Evolutionary conservation across 768 basidiomycete genomes (phyloP).

Genomic region (Paxillus ammoniavirescens): DNA sequence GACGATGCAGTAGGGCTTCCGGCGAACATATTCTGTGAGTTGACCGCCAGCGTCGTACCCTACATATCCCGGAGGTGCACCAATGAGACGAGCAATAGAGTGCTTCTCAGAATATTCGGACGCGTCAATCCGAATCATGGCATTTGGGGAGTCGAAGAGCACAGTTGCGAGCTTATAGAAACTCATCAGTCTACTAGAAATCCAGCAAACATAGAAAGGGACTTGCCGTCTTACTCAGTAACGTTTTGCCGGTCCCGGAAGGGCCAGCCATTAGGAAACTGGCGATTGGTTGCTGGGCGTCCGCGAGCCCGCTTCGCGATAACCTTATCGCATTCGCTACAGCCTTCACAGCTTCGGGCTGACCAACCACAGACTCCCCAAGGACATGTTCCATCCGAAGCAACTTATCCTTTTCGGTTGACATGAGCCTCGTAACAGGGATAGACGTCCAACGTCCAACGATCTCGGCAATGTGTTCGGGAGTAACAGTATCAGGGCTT

Average conservation of each 20-base stretch:
- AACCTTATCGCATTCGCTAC: conserved; percentile 93
- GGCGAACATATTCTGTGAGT: conserved; percentile 88
- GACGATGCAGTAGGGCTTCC: conserved; percentile 86
- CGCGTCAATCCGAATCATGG: conserved; percentile 90
- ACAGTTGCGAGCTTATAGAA: conserved; percentile 71
- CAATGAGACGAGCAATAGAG: conserved; percentile 67
- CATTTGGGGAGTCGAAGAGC: conserved; percentile 88
- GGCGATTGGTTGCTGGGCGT: conserved; percentile 84
- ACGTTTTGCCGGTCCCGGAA: conserved; percentile 87
- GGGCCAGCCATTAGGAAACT: conserved; percentile 93
- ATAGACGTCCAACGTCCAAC: conserved; percentile 93
- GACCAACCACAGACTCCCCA: conserved; percentile 77
- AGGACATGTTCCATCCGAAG: conserved; percentile 85
- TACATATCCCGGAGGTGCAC: conserved; percentile 82
- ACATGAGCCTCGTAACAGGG: conserved; percentile 82
- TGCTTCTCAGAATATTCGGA: conserved; percentile 91
- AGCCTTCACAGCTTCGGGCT: conserved; percentile 86
- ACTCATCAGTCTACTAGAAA: background rate
- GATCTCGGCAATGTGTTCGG: conserved; percentile 92
- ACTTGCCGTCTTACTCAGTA: conserved; percentile 84
- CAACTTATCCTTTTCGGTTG: conserved; percentile 89
- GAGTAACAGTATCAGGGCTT: conserved; percentile 69
- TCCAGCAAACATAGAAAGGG: background rate
- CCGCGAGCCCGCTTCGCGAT: conserved; percentile 90
- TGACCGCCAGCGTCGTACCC: conserved; percentile 90